Base-by-base conservation (phyloP, 805 yeast genomes). In the Cyberlindnera japonica region DNA sequence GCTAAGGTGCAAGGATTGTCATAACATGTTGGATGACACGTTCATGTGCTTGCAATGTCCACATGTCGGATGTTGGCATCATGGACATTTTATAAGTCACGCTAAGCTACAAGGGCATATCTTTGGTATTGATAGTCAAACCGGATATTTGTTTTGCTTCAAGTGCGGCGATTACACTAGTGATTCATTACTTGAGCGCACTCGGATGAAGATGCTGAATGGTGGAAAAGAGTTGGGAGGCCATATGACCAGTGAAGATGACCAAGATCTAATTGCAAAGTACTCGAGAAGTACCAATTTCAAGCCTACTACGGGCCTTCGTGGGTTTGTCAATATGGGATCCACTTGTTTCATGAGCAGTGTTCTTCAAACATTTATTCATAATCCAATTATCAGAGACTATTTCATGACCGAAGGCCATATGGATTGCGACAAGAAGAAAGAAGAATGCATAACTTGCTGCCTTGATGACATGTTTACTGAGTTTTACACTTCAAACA, bases 311-410 rank as follows among this genome's bases (percentile, higher is more conserved):
- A 74, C 80, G n/a, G 98, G 97, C 0, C 66, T 93, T 16, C 74
- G 84, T 38, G 99, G 99, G 3, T 77, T 93, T 51, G 81, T 88
- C 37, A 91, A 91, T 60, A 79, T 91, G 81, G 99, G 99, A 0
- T 85, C 99, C 0, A 93, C 99, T 0, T 93, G 99, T 66, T 93
- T 88, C 65, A 91, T 93, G 87, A 85, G 95, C 51, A 83, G 91
- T 26, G 79, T 90, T n/a, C 63, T 93, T 29, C 99, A 93, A 65
- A 78, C 95, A 0, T 64, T 91, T 37, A 68, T 93, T 31, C 99
- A 93, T 61, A 93, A 93, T 57, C 98, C 99, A 6, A 71, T 87
- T 43, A 74, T 93, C 31, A 75, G 91, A 43, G 76, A 80, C 53
- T 82, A 81, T 48, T 89, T 86, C 53, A 71, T 93, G 59, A 70